Evolutionary conservation across 192 early-diverging fungal genomes (phyloP), one percentile per base, ranked within the genome.

Genomic region (Chytriomyces sp.): DNA sequence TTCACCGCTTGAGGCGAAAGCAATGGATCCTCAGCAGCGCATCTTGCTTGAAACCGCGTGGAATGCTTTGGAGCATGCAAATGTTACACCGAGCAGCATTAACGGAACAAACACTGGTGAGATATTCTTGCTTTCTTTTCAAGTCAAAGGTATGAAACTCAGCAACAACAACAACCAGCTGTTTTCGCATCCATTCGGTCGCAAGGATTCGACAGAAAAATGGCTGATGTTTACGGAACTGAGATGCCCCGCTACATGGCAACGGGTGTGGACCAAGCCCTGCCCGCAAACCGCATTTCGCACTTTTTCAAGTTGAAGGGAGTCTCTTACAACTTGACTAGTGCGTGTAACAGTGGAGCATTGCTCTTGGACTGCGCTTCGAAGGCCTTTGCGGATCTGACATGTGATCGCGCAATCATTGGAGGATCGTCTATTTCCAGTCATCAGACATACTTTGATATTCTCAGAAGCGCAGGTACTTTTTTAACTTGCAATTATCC

Each of bases 21-120:
- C 24, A 13, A 69, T 69, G 68, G 68, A 69, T 62, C 68, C 68
- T n/a, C 68, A 69, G 59, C 68, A 69, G 16, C 3, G 68, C 61
- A 18, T 69, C 50, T 23, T 69, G 16, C 45, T 69, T 0, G 68
- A 69, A 28, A 69, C 68, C 28, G 68, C 28, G 1, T 49, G 45
- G 10, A 59, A 24, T 69, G 68, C 68, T 53, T 69, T 69, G 68
- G 68, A 69, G 26, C 35, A 69, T 5, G 68, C 68, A 23, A 62
- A 62, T 24, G 45, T 69, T 62, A 3, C 2, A 3, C 18, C 26
- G 68, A 28, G 45, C 28, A 20, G 18, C 10, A 11, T 69, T 18
- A 69, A 47, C 10, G 68, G 68, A 45, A 59, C 68, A 47, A 44
- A 69, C 3, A 62, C 68, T 62, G 68, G 68, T 59, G 28, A 50